Percentiles rank a stretch among this genome's conserved stretches.
phyloP scores from a whole-genome alignment of 2,329 filamentous ascomycete genomes.

The Leptographium radiaticola region DNA sequence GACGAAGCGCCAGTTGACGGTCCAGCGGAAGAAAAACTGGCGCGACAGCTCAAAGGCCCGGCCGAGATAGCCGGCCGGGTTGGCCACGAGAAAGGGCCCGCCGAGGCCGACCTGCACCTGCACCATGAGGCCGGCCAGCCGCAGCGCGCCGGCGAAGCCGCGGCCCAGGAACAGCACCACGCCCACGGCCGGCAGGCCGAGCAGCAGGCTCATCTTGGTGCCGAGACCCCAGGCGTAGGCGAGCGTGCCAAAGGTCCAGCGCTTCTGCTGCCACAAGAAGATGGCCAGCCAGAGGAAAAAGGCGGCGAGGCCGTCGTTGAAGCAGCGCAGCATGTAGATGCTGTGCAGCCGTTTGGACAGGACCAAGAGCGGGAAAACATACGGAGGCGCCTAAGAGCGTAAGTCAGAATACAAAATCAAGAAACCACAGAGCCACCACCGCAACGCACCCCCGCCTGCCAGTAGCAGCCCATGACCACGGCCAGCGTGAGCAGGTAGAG shows the following conservation, averaged over 20 bases:
- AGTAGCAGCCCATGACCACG: conserved; percentile 74
- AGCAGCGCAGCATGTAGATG: conserved; percentile 81
- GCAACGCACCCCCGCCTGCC: conserved; percentile 51
- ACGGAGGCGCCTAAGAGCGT: conserved; percentile 58
- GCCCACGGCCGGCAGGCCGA: conserved; percentile 70
- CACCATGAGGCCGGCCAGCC: conserved; percentile 56
- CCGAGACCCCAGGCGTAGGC: conserved; percentile 69
- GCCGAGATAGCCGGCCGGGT: conserved; percentile 59
- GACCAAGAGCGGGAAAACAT: conserved; percentile 73
- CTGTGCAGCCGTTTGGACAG: conserved; percentile 88
- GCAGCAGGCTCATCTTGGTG: conserved; percentile 88
- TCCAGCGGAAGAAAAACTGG: conserved; percentile 94
- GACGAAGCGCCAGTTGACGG: conserved; percentile 97
- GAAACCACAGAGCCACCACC: too few species aligned
- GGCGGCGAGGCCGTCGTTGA: conserved; percentile 88
- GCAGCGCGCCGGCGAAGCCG: conserved; percentile 52
- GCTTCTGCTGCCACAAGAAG: conserved; percentile 58
- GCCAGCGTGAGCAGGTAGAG: conserved; percentile 67
- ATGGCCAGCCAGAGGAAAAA: conserved; percentile 77
- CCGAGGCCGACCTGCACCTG: conserved; percentile 62
- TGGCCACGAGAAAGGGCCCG: conserved; percentile 54
- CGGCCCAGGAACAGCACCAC: conserved; percentile 61
- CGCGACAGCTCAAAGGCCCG: conserved; percentile 84
- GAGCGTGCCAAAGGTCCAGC: conserved; percentile 61
- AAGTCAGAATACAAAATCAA: neutral